Base-by-base conservation (phyloP, 495 filamentous ascomycete species). In the Gamarada debralockiae region DNA sequence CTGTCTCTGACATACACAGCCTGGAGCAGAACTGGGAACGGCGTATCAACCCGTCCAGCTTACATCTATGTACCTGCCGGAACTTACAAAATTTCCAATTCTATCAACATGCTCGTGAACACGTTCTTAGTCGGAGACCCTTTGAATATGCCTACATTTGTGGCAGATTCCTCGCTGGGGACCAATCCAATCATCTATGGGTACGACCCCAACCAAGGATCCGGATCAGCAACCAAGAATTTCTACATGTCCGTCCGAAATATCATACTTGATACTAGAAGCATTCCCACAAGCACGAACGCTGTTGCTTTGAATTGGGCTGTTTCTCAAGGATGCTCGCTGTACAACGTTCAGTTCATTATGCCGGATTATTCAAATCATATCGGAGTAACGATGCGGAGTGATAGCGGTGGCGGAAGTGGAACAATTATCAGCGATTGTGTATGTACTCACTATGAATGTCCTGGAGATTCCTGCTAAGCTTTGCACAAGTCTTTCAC, bases 91-190 rank as follows among this genome's bases (percentile, higher is more conserved):
- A 72, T 87, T n/a, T 58, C 53, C 21, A 63, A 58, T 25, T 69
- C 69, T 7, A 45, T 79, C 14, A 66, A 69, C n/a, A 60, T 73
- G 40, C 70, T 67, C 6, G 59, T 34, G 29, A 34, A 82, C 63
- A 84, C 83, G 1, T 73, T 83, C 61, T 81, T 7, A 21, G 22
- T 47, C 14, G 49, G 36, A 15, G 22, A 47, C 17, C 71, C 70
- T 39, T 61, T 75, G 36, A 70, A 79, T 50, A 64, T 83, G 2
- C 92, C 92, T 1, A 84, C 83, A 0, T 72, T 97, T 65, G 89
- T 90, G 73, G 92, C 85, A 1, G 37, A 52, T 0, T 29, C 61
- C 0, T 63, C 79, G 0, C 58, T 83, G 5, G 63, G 64, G 56
- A 96, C 96, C 62, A 43, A 71, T 3, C 91, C 92, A 34, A 34